Evolutionary conservation across 2,329 filamentous ascomycete species (phyloP), one percentile per base, ranked within the genome.

Genomic region (Raffaelea albimanens): DNA sequence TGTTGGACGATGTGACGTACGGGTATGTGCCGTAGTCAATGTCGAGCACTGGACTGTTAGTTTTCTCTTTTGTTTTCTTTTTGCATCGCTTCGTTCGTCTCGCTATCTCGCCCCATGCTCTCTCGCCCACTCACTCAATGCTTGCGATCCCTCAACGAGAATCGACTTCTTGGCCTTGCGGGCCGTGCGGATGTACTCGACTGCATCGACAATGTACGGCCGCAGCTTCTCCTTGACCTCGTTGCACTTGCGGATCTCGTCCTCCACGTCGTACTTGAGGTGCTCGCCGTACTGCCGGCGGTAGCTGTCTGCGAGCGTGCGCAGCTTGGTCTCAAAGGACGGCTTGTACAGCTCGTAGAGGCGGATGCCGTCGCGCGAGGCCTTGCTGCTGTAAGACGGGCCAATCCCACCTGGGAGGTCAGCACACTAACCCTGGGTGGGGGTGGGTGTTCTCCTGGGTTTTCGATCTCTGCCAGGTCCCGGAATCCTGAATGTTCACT

Each of bases 301-400:
- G 65, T 76, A 85, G n/a, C 76, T 79, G 5, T 64, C 56, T 9
- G 75, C 82, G 19, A 89, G 66, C 21, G 69, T 65, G 38, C 81
- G 72, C 40, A 89, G 65, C 63, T 84, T 85, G 38, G 64, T 59
- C 65, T 87, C 83, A 55, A 89, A 87, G 38, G 75, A 68, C 60
- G 78, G 72, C 59, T 85, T 69, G 60, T 87, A 87, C 52, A 88
- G 70, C 48, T 88, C 83, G 50, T 71, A 70, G 46, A 86, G 68
- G 55, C 74, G 74, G 50, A 90, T 72, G 43, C 84, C 85, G 55
- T 71, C 84, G 56, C 85, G 71, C 36, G 78, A 53, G 4, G 77
- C 77, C 63, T 83, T 83, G 51, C 72, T 73, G 66, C 76, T 56
- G 48, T 61, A 61, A 5, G 57, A 45, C 43, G 52, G 52, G 25